These are phyloP conservation scores for Fusarium secorum DNA, from an alignment of 2,329 filamentous ascomycete species.

Conservation along the genomic window DNA sequence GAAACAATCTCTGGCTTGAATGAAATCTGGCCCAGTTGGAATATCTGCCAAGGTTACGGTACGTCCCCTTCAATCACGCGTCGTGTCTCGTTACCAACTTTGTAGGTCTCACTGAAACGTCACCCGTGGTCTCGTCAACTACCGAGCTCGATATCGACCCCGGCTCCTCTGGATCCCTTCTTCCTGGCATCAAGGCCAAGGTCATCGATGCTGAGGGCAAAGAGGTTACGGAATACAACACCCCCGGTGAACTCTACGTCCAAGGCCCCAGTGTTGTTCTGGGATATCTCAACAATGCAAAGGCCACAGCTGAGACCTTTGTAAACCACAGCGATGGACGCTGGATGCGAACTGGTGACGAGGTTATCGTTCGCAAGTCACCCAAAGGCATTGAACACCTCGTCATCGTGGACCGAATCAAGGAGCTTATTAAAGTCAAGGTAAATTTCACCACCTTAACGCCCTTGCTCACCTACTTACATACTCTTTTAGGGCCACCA, in stretches of 20 bases:
- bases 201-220: constrained; percentile 71
- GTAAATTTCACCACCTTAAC: constrained; percentile 49
- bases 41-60: constrained; percentile 77
- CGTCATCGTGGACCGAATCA: constrained; percentile 79
- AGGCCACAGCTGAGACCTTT: constrained; percentile 84
- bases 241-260: constrained; percentile 81
- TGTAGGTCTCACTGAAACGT: constrained; percentile 75
- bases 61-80: not conserved
- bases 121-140: constrained; percentile 70
- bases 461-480: not conserved
- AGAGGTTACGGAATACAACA: constrained; percentile 73
- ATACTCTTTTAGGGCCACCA: constrained; percentile 66
- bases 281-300: constrained; percentile 87
- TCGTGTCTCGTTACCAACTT: not conserved
- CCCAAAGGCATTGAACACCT: constrained; percentile 78
- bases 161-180: constrained; percentile 72
- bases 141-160: constrained; percentile 67
- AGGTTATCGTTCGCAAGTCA: constrained; percentile 73
- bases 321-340: constrained; percentile 69
- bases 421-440: constrained; percentile 80
- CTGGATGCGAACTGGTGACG: constrained; percentile 87
- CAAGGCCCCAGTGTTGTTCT: constrained; percentile 79
- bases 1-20: constrained; percentile 72
- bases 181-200: constrained; percentile 70
- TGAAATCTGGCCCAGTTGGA: constrained; percentile 69